Conservation (phyloP, 2,329 filamentous ascomycete genomes). For the Arachnopeziza araneosa region DNA sequence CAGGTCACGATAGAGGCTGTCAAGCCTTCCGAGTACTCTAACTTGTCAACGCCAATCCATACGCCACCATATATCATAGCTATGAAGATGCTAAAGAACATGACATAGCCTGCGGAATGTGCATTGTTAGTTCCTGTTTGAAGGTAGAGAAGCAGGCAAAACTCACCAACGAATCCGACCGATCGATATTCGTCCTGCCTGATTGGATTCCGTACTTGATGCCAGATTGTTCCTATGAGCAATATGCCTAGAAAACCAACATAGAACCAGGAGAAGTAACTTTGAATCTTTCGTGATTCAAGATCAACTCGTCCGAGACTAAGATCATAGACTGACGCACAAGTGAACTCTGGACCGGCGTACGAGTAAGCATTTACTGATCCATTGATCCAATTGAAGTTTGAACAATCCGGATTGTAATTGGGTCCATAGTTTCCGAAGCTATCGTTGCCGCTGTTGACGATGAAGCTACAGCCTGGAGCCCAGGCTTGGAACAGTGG, state of each 20-base stretch:
- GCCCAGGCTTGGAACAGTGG: background rate
- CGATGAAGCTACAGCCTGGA: background rate
- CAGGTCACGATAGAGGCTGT: background rate
- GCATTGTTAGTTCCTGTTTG: background rate
- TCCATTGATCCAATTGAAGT: background rate
- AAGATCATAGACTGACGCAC: too few relatives aligned
- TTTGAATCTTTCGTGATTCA: too few relatives aligned
- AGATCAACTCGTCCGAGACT: too few relatives aligned
- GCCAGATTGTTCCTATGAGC: too few relatives aligned
- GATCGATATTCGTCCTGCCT: background rate
- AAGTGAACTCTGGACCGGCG: too few relatives aligned
- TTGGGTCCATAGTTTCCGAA: background rate
- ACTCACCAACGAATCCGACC: background rate
- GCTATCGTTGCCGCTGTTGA: background rate
- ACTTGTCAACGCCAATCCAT: background rate
- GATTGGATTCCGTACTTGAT: background rate
- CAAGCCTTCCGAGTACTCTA: background rate
- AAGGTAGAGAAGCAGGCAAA: background rate
- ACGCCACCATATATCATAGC: background rate
- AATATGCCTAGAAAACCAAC: too few relatives aligned
- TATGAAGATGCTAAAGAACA: background rate
- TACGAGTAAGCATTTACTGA: too few relatives aligned
- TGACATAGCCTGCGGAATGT: background rate
- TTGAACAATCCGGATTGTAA: background rate
- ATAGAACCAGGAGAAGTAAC: too few relatives aligned